Percentiles rank a stretch among this genome's conserved stretches.
Evolutionary conservation across 306 rosid species (phyloP).

Genomic region (Cucumis cinereus): DNA sequence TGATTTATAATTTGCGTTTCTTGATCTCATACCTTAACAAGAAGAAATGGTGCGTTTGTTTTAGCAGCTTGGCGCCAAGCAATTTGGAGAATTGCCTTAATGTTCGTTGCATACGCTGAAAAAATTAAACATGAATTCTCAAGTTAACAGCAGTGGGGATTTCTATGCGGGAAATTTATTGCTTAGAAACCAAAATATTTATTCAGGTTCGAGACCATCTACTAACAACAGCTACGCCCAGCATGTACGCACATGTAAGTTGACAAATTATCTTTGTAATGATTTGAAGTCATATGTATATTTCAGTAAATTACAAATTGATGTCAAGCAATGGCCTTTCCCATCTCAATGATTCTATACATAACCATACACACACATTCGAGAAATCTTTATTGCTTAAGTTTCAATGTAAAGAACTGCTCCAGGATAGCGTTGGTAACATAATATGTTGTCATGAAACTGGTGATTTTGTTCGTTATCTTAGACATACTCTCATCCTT

Average conservation of each 20-base stretch:
- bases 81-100: not conserved
- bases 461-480: not conserved
- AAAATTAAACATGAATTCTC: conserved; percentile 16
- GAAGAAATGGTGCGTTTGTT: not conserved
- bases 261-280: not conserved
- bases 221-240: conserved; percentile 19
- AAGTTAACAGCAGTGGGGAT: conserved; percentile 15
- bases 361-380: not conserved
- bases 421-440: not conserved
- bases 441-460: not conserved
- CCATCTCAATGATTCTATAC: not conserved
- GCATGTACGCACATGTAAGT: conserved; percentile 38
- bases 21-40: not conserved
- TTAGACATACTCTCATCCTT: not conserved
- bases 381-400: not conserved
- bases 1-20: not conserved
- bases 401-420: not conserved
- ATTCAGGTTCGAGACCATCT: conserved; percentile 24
- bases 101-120: not conserved
- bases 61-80: not conserved
- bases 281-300: not conserved
- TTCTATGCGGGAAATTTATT: conserved; percentile 20
- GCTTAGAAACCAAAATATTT: conserved; percentile 18
- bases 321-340: not conserved
- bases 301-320: not conserved